A percentile compares a stretch with the other conserved stretches of the same genome.
phyloP scores from a whole-genome alignment of 1,284 basidiomycete species.

The Ustilago shanxiensis region DNA sequence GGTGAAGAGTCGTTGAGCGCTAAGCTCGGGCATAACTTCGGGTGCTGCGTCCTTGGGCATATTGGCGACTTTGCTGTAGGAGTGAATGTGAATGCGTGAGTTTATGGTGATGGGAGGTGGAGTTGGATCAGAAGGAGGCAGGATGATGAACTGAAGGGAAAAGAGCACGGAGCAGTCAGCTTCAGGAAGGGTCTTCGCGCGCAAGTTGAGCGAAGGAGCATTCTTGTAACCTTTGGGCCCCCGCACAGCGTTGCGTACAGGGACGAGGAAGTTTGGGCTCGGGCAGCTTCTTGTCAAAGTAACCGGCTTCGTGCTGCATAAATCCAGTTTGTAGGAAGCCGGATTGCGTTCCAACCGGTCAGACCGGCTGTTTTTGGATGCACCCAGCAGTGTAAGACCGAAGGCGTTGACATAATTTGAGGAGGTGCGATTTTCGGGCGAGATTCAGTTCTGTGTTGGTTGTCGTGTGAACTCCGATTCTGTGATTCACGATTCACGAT shows the following conservation, averaged over 20 bases:
- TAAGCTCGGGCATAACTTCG: constrained; percentile 73
- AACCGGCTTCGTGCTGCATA: constrained; percentile 10
- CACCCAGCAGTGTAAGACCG: too few relatives aligned
- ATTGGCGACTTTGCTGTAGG: not conserved
- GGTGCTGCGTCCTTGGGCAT: constrained; percentile 68
- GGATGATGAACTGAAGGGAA: not conserved
- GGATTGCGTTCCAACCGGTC: constrained; percentile 3
- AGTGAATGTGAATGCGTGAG: not conserved
- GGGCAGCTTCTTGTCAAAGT: constrained; percentile 11
- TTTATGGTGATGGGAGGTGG: not conserved
- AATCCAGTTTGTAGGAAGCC: not conserved
- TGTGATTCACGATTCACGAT: too few relatives aligned
- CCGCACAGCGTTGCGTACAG: not conserved
- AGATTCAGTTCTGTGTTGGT: not conserved
- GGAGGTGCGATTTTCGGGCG: constrained; percentile 1
- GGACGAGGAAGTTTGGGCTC: not conserved
- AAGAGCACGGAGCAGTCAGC: too few relatives aligned
- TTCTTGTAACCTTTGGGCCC: not conserved
- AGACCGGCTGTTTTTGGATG: too few relatives aligned
- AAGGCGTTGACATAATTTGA: too few relatives aligned
- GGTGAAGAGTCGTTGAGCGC: constrained; percentile 77
- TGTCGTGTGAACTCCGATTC: not conserved
- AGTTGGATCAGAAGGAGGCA: not conserved
- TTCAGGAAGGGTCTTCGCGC: too few relatives aligned
- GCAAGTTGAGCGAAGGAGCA: not conserved